Evolutionary conservation across 2,329 filamentous ascomycete genomes (phyloP), one percentile per base, ranked within the genome.

Genomic region (Thielaviopsis euricoi): DNA sequence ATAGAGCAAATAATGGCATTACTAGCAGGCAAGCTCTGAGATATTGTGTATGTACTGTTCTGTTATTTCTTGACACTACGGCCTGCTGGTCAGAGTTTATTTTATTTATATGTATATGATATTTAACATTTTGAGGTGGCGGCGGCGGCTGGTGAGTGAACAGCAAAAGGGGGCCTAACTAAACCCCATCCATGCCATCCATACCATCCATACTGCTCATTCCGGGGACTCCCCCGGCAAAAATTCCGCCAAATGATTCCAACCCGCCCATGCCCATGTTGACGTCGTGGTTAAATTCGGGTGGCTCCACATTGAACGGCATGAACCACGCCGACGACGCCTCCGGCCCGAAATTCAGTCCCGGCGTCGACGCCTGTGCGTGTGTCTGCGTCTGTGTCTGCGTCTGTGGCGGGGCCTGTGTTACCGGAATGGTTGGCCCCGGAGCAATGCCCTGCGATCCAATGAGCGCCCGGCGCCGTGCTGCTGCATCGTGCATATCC

Each of bases 271-370:
- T 65, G 7, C 68, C 70, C 26, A 73, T 65, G 21, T 68, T 69
- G 56, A 75, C 62, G 43, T 79, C 77, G 57, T 77, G 76, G 6
- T 72, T 71, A 49, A 80, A 70, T 59, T 82, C 79, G 0, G 86
- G 82, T 21, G 89, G 87, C 60, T 93, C 87, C 70, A 95, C 82
- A 67, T 95, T 94, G 70, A 95, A 95, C 1, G 90, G 89, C 74
- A 95, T 83, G 69, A 94, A 95, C 87, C 90, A 97, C 5, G 86
- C 87, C 56, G 83, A 85, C 55, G 73, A 77, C 1, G 76, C 71
- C 61, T 81, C 78, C 40, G 71, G 70, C 3, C 66, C 67, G 53
- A 63, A 62, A 26, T 37, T 59, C n/a, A 58, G 12, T 3, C 46
- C 54, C 12, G 48, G 43, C 23, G n/a, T 22, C 43, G 9, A 17